Evolutionary conservation across 2,329 filamentous ascomycete genomes (phyloP).

Genomic region (Monosporascus cannonballus): DNA sequence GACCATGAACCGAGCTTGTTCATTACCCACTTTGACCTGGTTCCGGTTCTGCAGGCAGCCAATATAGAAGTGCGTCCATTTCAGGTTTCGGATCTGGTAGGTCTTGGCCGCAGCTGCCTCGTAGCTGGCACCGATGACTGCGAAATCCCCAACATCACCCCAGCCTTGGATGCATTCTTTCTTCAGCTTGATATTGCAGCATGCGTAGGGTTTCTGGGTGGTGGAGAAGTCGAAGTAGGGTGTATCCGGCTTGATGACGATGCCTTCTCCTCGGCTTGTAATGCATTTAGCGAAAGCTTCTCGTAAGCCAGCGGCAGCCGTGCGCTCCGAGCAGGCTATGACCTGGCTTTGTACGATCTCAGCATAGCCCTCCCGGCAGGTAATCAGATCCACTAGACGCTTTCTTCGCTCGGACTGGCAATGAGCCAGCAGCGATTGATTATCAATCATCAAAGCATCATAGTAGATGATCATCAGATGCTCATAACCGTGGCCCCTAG

Average conservation of each 20-base stretch:
- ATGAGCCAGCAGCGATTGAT: conserved; percentile 42
- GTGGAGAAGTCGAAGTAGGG: conserved; percentile 62
- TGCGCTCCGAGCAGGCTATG: conserved; percentile 56
- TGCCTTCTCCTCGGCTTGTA: conserved; percentile 62
- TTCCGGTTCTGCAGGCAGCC: conserved; percentile 69
- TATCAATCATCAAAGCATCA: conserved; percentile 49
- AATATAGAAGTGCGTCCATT: conserved; percentile 77
- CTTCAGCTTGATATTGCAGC: conserved; percentile 74
- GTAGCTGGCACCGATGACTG: conserved; percentile 69
- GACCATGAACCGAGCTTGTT: conserved; percentile 57
- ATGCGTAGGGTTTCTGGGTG: conserved; percentile 30
- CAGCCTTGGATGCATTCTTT: conserved; percentile 76
- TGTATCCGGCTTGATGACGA: conserved; percentile 74
- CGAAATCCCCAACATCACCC: conserved; percentile 79
- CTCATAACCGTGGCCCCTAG: conserved; percentile 42
- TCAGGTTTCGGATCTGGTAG: conserved; percentile 46
- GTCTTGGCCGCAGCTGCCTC: conserved; percentile 56
- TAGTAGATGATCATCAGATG: conserved; percentile 59
- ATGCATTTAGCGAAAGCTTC: conserved; percentile 64
- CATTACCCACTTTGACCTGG: conserved; percentile 43
- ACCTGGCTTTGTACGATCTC: conserved; percentile 60
- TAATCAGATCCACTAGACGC: conserved; percentile 50
- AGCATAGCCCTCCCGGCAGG: conserved; percentile 52
- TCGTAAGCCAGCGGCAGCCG: conserved; percentile 49
- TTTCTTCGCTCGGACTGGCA: conserved; percentile 55